A percentile compares a stretch with the other conserved stretches of the same genome.
Evolutionary conservation across 1,284 basidiomycete genomes (phyloP).

Genomic region (Thelephora terrestris): DNA sequence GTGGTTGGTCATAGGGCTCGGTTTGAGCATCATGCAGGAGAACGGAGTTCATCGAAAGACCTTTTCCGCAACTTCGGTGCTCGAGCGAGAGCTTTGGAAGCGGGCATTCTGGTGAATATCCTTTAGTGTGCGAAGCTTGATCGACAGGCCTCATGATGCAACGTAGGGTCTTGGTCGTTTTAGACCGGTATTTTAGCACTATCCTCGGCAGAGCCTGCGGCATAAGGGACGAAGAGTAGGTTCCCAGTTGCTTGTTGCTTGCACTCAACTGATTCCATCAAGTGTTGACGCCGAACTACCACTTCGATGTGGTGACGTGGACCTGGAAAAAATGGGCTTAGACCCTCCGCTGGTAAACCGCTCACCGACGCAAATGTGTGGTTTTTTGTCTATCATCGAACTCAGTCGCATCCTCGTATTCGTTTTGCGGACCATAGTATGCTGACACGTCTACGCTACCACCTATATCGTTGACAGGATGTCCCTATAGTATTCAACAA

Average conservation of each 20-base stretch:
- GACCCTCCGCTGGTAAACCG: slow-evolving; percentile 41
- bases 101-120: slow-evolving; percentile 47
- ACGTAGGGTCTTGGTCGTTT: slow-evolving; percentile 32
- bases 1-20: slow-evolving; percentile 43
- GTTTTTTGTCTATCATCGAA: slow-evolving; percentile 47
- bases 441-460: slow-evolving; percentile 18
- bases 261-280: background rate
- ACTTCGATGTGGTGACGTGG: slow-evolving; percentile 62
- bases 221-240: slow-evolving; percentile 58
- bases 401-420: slow-evolving; percentile 55
- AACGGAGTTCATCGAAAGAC: slow-evolving; percentile 31
- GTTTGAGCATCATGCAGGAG: slow-evolving; percentile 38
- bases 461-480: slow-evolving; percentile 16
- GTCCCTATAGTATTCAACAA: slow-evolving; percentile 20
- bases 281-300: slow-evolving; percentile 62
- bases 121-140: slow-evolving; percentile 24
- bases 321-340: slow-evolving; percentile 51
- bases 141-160: slow-evolving; percentile 29
- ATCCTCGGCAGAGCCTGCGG: slow-evolving; percentile 52
- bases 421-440: slow-evolving; percentile 46
- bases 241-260: background rate
- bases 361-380: slow-evolving; percentile 38
- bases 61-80: slow-evolving; percentile 17
- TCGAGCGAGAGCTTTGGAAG: slow-evolving; percentile 49
- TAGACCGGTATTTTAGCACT: slow-evolving; percentile 44